phyloP scores from a whole-genome alignment of 2,329 filamentous ascomycete species.

The Xylariales sp. region DNA sequence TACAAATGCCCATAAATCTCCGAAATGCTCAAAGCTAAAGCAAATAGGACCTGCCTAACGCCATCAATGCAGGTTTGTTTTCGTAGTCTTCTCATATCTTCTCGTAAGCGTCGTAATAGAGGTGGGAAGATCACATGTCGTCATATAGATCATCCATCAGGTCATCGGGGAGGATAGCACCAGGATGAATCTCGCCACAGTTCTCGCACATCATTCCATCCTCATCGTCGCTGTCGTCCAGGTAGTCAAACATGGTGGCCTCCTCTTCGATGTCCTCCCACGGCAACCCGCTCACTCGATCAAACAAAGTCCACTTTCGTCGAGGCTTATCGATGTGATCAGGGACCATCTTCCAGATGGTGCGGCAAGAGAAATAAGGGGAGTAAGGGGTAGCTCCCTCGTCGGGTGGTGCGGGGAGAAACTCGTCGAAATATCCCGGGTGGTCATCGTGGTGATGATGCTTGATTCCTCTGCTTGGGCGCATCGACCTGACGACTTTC shows the following conservation, averaged over 20 bases:
- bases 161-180: slow-evolving; percentile 23
- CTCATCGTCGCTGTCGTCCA: slow-evolving; percentile 21
- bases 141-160: slow-evolving; percentile 22
- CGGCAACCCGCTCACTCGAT: slow-evolving; percentile 26
- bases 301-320: slow-evolving; percentile 47
- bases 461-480: slow-evolving; percentile 16
- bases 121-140: no score
- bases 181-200: slow-evolving; percentile 25
- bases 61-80: no score
- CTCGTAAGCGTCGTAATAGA: no score
- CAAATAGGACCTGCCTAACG: no score
- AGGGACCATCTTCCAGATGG: slow-evolving; percentile 50
- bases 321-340: slow-evolving; percentile 30
- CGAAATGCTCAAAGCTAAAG: no score
- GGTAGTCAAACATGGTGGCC: slow-evolving; percentile 22
- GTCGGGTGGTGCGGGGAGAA: slow-evolving; percentile 37
- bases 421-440: slow-evolving; percentile 22
- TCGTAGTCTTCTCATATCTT: no score
- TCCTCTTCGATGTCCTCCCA: slow-evolving; percentile 27
- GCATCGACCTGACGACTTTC: slow-evolving; percentile 40
- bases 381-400: slow-evolving; percentile 37
- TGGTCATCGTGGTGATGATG: slow-evolving; percentile 25
- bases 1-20: no score
- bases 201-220: slow-evolving; percentile 24
- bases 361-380: slow-evolving; percentile 33